phyloP scores from a whole-genome alignment of 2,329 filamentous ascomycete species.

The Talaromyces piceae region DNA sequence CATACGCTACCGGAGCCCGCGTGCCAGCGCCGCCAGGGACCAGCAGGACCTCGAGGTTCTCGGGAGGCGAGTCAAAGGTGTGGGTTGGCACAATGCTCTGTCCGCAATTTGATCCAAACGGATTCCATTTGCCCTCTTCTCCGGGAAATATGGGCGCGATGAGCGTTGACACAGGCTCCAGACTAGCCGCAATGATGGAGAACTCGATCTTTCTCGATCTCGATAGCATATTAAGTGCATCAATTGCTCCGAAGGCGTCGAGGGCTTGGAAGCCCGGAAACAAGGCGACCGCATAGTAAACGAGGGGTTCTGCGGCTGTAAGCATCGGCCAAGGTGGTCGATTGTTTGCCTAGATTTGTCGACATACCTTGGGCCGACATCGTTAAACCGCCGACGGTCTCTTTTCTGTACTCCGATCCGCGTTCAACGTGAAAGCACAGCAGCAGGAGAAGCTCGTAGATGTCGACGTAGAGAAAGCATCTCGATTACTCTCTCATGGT shows the following conservation, averaged over 20 bases:
- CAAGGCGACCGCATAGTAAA: conserved; percentile 7
- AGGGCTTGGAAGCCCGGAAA: conserved; percentile 11
- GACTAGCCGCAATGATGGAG: conserved; percentile 8
- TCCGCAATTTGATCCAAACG: conserved; percentile 11
- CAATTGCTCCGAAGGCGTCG: conserved; percentile 8
- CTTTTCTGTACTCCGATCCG: no score
- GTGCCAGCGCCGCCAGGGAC: conserved; percentile 56
- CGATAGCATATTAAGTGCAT: conserved; percentile 7
- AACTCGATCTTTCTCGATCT: conserved; percentile 7
- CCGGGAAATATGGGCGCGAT: conserved; percentile 3
- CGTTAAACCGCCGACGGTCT: no score
- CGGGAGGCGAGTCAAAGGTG: conserved; percentile 47
- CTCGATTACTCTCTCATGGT: no score
- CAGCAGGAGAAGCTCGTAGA: no score
- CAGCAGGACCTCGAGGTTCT: conserved; percentile 54
- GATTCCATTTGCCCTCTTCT: conserved; percentile 7
- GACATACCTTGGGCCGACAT: not conserved
- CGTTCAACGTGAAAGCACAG: no score
- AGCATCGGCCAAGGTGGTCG: no score
- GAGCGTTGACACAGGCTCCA: conserved; percentile 8
- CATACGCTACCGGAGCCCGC: conserved; percentile 20
- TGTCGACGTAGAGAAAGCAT: no score
- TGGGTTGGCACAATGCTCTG: conserved; percentile 43
- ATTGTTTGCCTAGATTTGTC: no score
- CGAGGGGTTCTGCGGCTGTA: conserved; percentile 1